phyloP scores from a whole-genome alignment of 208 protist species.

The Crithidia fasciculata region DNA sequence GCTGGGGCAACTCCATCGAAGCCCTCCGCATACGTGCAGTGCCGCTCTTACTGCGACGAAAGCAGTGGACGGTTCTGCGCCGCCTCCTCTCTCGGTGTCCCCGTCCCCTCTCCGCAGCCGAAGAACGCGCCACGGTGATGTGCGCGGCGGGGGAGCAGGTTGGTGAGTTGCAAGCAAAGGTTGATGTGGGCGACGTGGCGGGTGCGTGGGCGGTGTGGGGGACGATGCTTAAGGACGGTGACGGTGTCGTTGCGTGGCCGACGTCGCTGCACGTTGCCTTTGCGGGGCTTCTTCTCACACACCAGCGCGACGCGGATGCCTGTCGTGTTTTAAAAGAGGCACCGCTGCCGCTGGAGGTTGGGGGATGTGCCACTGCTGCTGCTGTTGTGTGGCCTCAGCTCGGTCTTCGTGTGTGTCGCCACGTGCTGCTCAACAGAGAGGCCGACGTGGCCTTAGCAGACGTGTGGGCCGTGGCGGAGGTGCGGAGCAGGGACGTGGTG shows the following conservation, averaged over 20 bases:
- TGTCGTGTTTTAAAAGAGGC: slow-evolving; percentile 2
- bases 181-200: slow-evolving; percentile 4
- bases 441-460: slow-evolving; percentile 7
- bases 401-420: slow-evolving; percentile 3
- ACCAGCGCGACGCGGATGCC: slow-evolving; percentile 13
- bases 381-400: neutral
- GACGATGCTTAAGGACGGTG: neutral
- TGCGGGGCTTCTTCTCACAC: slow-evolving; percentile 18
- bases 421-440: slow-evolving; percentile 9
- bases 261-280: slow-evolving; percentile 11
- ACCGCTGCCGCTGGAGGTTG: neutral
- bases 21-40: slow-evolving; percentile 23
- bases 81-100: slow-evolving; percentile 15
- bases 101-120: slow-evolving; percentile 20
- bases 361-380: neutral
- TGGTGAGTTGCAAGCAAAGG: slow-evolving; percentile 1
- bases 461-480: slow-evolving; percentile 18
- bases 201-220: slow-evolving; percentile 20
- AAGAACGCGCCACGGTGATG: slow-evolving; percentile 9
- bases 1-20: slow-evolving; percentile 27
- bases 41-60: slow-evolving; percentile 13
- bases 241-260: neutral
- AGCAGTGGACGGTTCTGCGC: slow-evolving; percentile 13
- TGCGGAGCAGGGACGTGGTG: slow-evolving; percentile 11
- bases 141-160: slow-evolving; percentile 3